Base-by-base conservation (phyloP, 352 stramenopile genomes). In the Phytophthora litchii region DNA sequence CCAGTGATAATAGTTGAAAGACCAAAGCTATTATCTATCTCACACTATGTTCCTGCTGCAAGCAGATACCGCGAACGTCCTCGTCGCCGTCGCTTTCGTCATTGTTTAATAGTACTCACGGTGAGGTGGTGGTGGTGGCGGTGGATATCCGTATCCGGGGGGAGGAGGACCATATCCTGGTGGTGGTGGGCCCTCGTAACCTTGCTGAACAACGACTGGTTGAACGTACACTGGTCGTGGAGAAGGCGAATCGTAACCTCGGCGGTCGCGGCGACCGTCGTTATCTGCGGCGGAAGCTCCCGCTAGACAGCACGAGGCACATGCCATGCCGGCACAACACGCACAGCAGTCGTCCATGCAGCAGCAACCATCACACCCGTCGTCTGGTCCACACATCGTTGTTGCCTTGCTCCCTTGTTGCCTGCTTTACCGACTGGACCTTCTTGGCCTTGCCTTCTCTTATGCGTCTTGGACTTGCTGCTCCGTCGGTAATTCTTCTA, bases 251-350 rank as follows among this genome's bases (percentile, higher is more conserved):
- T 71, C 50, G 38, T 67, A 63, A n/a, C 46, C 49, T 11, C 35
- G 27, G 27, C 38, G 46, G 32, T 45, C 47, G 11, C 57, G 38
- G 14, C 56, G 37, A 11, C 54, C 40, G 20, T 70, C 51, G 25
- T 70, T 54, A 35, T 67, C 48, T 36, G 20, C 21, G 8, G 62
- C 44, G 0, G 62, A 71, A 2, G 62, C 62, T 1, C 56, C 45
- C 4, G 62, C 57, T 40, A 71, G 48, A 45, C 56, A 71, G 38
- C 62, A 71, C 19, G 62, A 71, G 38, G 50, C 62, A 10, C 62
- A 71, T 37, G 50, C 67, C 17, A 71, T 12, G 10, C 62, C 62
- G 5, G 50, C 56, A 34, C 29, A 34, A 12, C 29, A 34, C 7
- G 29, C 29, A 12, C 29, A 34, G 29, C 29, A 34, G 29, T 34